Evolutionary conservation across 2,329 filamentous ascomycete genomes (phyloP).

Genomic region (Tolypocladium endophyticum): DNA sequence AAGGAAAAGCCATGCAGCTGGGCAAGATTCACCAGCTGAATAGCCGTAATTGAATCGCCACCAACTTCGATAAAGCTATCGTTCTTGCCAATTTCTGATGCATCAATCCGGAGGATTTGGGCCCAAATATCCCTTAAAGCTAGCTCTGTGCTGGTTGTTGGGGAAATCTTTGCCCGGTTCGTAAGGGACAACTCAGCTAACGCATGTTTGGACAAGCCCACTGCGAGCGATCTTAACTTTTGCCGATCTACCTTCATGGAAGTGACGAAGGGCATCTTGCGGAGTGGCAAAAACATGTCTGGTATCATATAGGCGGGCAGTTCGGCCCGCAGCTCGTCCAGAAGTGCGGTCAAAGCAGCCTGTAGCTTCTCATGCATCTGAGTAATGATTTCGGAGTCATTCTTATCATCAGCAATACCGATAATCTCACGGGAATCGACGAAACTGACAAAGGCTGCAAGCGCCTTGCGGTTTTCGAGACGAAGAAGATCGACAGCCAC

Average conservation of each 20-base stretch:
- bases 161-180: neutral
- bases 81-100: neutral
- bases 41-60: neutral
- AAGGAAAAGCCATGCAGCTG: neutral
- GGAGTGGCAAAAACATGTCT: neutral
- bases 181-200: neutral
- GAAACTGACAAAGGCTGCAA: neutral
- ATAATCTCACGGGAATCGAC: constrained; percentile 2
- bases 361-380: neutral
- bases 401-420: no score
- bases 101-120: neutral
- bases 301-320: neutral
- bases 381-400: neutral
- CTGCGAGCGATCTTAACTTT: neutral
- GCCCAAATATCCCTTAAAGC: neutral
- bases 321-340: neutral
- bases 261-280: neutral
- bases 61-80: neutral
- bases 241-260: neutral
- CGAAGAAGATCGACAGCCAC: neutral
- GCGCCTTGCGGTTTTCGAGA: neutral
- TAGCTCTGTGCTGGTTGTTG: neutral
- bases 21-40: neutral
- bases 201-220: neutral
- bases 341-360: neutral